Conservation (phyloP, 257 asterid genomes). For the Forsythia suspensa region DNA sequence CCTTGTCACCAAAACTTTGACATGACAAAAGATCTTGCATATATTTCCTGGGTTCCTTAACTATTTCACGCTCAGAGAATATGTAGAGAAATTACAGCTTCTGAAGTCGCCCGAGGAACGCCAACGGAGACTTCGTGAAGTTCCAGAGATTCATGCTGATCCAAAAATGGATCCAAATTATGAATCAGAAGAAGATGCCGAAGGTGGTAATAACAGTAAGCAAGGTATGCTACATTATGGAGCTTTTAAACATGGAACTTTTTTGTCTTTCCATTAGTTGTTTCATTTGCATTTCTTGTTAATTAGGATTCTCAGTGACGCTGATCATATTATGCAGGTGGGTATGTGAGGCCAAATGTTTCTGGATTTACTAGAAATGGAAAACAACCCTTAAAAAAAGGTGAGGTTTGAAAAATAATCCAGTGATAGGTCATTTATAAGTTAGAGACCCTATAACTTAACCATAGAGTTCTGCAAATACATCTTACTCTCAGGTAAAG, state of each 20-base stretch:
- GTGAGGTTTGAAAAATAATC: constrained; percentile 27
- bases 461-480: constrained; percentile 16
- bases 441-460: constrained; percentile 16
- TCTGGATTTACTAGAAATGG: constrained; percentile 26
- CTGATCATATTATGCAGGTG: constrained; percentile 36
- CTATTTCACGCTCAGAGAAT: constrained; percentile 76
- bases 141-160: constrained; percentile 80
- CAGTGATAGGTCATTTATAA: constrained; percentile 7
- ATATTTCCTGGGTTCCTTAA: constrained; percentile 52
- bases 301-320: constrained; percentile 10
- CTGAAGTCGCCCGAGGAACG: constrained; percentile 79
- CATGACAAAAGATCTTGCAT: background rate
- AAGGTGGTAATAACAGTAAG: constrained; percentile 33
- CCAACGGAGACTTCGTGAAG: constrained; percentile 58
- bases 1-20: background rate
- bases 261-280: constrained; percentile 4
- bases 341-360: constrained; percentile 27
- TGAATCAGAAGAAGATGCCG: constrained; percentile 68
- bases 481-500: constrained; percentile 61
- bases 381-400: constrained; percentile 33
- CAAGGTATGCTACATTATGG: constrained; percentile 34
- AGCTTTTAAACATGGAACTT: constrained; percentile 4
- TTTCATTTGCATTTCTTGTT: constrained; percentile 5
- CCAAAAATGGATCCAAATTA: constrained; percentile 74
- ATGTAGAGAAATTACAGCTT: constrained; percentile 53